phyloP scores from a whole-genome alignment of 352 stramenopile genomes.

The Pythium vanterpoolii region DNA sequence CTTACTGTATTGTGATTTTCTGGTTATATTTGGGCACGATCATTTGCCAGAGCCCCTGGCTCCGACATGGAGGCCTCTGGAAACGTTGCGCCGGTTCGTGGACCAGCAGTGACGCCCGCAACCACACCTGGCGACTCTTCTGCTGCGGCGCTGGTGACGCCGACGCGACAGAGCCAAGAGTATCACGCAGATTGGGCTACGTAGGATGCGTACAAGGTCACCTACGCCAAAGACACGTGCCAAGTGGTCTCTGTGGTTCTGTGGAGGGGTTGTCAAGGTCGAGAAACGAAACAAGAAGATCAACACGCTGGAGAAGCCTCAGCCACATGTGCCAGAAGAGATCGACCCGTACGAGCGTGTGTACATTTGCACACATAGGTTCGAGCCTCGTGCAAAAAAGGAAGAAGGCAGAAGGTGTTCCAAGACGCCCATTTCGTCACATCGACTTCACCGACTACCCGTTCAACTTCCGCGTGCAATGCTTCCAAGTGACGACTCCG shows the following conservation, averaged over 20 bases:
- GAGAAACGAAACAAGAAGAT: constrained; percentile 2
- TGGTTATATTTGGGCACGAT: no score
- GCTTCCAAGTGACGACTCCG: not conserved
- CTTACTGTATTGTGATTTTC: no score
- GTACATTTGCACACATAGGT: constrained; percentile 7
- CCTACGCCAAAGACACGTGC: not conserved
- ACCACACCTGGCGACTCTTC: not conserved
- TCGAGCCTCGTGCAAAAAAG: not conserved
- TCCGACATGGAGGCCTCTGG: not conserved
- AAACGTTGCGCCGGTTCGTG: not conserved
- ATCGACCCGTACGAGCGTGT: not conserved
- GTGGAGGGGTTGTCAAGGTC: not conserved
- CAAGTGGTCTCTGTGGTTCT: not conserved
- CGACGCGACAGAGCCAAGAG: not conserved
- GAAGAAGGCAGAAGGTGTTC: not conserved
- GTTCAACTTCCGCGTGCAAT: constrained; percentile 1
- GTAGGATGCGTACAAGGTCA: not conserved
- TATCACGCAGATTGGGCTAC: not conserved
- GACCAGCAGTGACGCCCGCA: not conserved
- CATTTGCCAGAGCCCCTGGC: no score
- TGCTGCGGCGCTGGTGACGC: not conserved
- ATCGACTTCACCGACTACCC: not conserved
- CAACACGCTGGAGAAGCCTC: not conserved
- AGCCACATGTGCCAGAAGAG: not conserved
- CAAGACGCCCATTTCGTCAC: not conserved